Evolutionary conservation across 2,329 filamentous ascomycete species (phyloP), one percentile per base, ranked within the genome.

Genomic region (Aureobasidium sp.): DNA sequence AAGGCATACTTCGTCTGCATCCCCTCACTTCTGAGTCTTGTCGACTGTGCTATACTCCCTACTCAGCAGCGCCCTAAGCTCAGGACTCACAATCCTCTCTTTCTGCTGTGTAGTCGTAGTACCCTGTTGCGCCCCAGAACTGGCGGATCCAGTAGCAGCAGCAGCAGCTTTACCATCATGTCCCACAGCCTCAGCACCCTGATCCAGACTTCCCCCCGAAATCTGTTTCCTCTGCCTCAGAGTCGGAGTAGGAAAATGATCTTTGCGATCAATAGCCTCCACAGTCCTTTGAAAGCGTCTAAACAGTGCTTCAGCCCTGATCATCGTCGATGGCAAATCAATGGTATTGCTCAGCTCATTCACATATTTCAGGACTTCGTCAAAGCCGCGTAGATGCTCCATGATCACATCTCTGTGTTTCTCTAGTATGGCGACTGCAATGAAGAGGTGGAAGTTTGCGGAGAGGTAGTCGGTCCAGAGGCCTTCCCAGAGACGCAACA

Each of bases 301-400:
- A 79, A 95, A 99, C 3, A 99, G 83, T 0, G 86, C 83, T 75
- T 99, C 94, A 11, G 94, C 94, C 36, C 92, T 85, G 63, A 96
- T 85, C 21, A 97, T 82, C 0, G 91, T 95, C 0, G 88, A 88
- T 58, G 91, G 83, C 0, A 99, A 83, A 67, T 99, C 94, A 70
- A 99, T 97, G 1, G 88, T 95, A 66, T 88, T 89, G 5, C 91
- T 96, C 1, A 99, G 83, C 72, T 99, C 94, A 71, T 99, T 99
- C 69, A 99, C 91, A 71, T 97, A 99, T 79, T 99, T 99, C 32
- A 99, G 78, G 34, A 99, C 91, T 74, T 99, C 95, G 66, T 99
- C 94, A 76, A 99, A 99, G 68, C 93, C 90, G 71, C 91, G 84
- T 30, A 99, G 78, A 74, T 99, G 94, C 61, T 88, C 85, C 87